Evolutionary conservation across 202 grass and related monocot species (phyloP), one percentile per base, ranked within the genome.

Genomic region (Brachypodium distachyon): DNA sequence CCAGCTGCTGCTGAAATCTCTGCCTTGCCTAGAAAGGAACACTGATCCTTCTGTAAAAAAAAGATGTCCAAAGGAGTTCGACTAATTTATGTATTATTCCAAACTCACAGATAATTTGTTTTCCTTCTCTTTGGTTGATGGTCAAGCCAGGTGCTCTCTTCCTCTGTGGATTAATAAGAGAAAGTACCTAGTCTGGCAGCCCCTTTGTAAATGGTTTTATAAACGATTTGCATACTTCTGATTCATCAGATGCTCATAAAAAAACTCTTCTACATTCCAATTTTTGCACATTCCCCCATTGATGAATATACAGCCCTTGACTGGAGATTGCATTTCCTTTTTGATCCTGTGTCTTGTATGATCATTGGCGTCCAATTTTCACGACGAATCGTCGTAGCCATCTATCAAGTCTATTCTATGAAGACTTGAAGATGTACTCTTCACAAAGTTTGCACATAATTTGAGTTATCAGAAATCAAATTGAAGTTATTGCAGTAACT

Each of bases 21-120:
- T 61, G 28, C 5, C 13, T 33, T 61, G 57, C 31, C 8, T 61
- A n/a, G 26, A 31, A 6, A 67, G 39, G 64, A 67, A 42, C 27
- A 44, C 40, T 29, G 40, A 29, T 68, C 36, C 55, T 58, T 58
- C 41, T 68, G 64, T 68, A 65, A 32, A 31, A 46, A 67, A 27
- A 68, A 44, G 10, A 9, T 67, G 38, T 67, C 42, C 42, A 68
- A 68, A 68, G 64, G 25, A 67, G 25, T 23, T 29, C 23, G 7
- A 68, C 64, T 68, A 31, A 68, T 68, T 47, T 47, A 39, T 68
- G 64, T 68, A 68, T 47, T 68, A 46, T 47, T 44, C 25, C 41
- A 47, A 68, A 47, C 64, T 68, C 64, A 67, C 64, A 68, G 64
- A 12, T 68, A 68, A 27, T 44, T 67, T 68, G 16, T 27, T 67